A percentile compares a stretch with the other conserved stretches of the same genome.
phyloP scores from a whole-genome alignment of 1,284 basidiomycete species.

The Boletus nobilissimus region DNA sequence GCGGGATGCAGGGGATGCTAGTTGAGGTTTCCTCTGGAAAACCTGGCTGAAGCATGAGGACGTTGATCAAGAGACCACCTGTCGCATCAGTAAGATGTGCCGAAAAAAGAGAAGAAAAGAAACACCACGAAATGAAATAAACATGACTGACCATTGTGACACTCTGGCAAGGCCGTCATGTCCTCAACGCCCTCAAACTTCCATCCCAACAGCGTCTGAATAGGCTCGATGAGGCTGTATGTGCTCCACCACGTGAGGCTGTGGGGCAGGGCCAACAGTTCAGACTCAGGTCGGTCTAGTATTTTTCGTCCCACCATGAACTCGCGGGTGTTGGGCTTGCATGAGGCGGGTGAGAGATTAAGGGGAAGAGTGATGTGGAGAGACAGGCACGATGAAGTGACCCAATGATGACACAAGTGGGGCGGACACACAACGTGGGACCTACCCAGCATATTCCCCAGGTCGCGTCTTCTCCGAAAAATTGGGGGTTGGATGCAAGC shows the following conservation, averaged over 20 bases:
- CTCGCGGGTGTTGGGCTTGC: not conserved
- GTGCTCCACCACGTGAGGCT: slow-evolving; percentile 95
- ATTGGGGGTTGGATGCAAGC: slow-evolving; percentile 67
- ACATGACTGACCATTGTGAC: slow-evolving; percentile 77
- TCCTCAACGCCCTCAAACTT: slow-evolving; percentile 77
- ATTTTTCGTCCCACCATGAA: not conserved
- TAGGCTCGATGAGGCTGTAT: slow-evolving; percentile 87
- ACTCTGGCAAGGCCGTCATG: slow-evolving; percentile 89
- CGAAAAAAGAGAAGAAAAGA: not conserved
- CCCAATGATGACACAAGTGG: not conserved
- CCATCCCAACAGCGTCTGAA: slow-evolving; percentile 84
- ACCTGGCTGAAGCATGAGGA: slow-evolving; percentile 63
- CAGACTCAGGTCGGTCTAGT: slow-evolving; percentile 47
- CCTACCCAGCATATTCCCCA: slow-evolving; percentile 69
- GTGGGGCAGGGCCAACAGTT: slow-evolving; percentile 89
- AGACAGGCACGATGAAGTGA: not conserved
- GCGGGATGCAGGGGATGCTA: slow-evolving; percentile 65
- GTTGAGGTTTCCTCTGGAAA: slow-evolving; percentile 59
- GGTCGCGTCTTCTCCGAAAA: slow-evolving; percentile 78
- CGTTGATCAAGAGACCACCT: slow-evolving; percentile 91
- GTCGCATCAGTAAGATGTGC: not conserved
- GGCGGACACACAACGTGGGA: not conserved
- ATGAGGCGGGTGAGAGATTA: slow-evolving; percentile 14
- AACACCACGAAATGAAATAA: not conserved
- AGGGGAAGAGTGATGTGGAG: not conserved